phyloP scores from a whole-genome alignment of 345 rosid genomes.

The Arabidopsis thaliana region DNA sequence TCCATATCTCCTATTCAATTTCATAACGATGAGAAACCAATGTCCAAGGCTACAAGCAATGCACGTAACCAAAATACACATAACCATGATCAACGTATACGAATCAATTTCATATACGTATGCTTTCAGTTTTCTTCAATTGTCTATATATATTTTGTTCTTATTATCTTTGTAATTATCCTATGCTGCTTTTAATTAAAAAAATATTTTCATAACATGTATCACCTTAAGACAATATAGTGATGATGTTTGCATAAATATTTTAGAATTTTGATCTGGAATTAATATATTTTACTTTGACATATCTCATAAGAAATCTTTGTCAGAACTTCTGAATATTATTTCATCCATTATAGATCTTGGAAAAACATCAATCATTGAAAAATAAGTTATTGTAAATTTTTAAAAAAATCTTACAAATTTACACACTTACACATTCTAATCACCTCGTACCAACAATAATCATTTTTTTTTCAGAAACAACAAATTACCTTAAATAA shows the following conservation, averaged over 20 bases:
- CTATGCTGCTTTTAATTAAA: too few species aligned
- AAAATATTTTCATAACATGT: background rate
- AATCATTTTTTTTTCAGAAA: background rate
- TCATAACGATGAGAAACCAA: background rate
- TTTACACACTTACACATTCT: background rate
- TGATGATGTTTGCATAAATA: background rate
- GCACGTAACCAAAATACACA: background rate
- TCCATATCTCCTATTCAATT: background rate
- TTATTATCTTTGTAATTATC: too few species aligned
- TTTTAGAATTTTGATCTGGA: too few species aligned
- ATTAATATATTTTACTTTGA: too few species aligned
- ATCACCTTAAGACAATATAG: background rate
- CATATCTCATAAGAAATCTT: background rate
- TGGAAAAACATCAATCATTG: background rate
- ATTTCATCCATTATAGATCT: background rate
- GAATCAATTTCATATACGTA: too few species aligned
- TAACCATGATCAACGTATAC: background rate
- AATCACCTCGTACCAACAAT: conserved; percentile 19
- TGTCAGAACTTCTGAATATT: background rate
- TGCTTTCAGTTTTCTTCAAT: background rate
- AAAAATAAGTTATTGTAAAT: background rate
- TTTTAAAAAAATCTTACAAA: background rate
- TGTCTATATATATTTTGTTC: too few species aligned
- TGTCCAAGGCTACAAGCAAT: background rate
- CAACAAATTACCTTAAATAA: background rate